Percentiles rank a stretch among this genome's conserved stretches.
phyloP scores from a whole-genome alignment of 345 rosid species.

The Murraya koenigii region DNA sequence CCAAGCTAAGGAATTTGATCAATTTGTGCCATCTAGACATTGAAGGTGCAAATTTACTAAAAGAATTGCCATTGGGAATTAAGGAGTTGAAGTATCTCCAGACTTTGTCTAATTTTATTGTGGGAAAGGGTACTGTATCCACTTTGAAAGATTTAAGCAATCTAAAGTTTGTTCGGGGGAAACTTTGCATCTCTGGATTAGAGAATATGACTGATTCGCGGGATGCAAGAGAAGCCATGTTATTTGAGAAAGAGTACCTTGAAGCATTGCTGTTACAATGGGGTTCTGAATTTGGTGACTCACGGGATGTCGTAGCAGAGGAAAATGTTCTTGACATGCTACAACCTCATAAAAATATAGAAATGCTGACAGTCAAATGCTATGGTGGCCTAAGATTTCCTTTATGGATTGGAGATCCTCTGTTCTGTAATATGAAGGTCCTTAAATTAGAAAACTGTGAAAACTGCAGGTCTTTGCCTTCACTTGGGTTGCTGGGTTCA shows the following conservation, averaged over 20 bases:
- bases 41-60: neutral
- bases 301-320: neutral
- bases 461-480: neutral
- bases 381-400: neutral
- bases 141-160: neutral
- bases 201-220: neutral
- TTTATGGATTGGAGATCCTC: slow-evolving; percentile 1
- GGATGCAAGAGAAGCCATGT: neutral
- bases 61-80: neutral
- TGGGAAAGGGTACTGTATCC: neutral
- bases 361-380: neutral
- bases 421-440: neutral
- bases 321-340: neutral
- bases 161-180: neutral
- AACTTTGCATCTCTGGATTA: neutral
- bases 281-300: neutral
- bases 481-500: neutral
- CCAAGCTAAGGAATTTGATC: neutral
- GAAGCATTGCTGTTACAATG: neutral
- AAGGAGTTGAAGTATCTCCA: neutral
- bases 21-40: slow-evolving; percentile 9
- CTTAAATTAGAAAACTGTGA: neutral
- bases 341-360: neutral
- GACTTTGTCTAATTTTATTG: neutral
- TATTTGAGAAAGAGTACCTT: neutral